Evolutionary conservation across 139 green algal species (phyloP).

Genomic region (Mychonastes homosphaera): DNA sequence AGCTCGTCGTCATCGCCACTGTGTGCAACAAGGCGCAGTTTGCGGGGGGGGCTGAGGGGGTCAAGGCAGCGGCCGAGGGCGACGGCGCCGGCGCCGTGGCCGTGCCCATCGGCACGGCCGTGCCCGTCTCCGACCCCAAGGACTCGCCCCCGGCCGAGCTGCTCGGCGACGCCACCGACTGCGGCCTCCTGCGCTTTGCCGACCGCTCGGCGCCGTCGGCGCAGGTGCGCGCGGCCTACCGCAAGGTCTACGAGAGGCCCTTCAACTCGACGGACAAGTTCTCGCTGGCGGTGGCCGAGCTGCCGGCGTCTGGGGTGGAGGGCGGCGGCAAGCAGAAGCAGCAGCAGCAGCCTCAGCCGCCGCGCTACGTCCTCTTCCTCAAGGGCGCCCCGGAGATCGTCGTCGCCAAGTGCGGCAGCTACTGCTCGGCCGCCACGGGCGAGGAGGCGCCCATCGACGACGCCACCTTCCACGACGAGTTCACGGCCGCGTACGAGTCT

Average conservation of each 20-base stretch:
- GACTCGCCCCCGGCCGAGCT: constrained; percentile 10
- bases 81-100: too few relatives aligned
- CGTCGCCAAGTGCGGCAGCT: constrained; percentile 32
- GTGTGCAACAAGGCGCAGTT: constrained; percentile 45
- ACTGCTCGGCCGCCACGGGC: too few relatives aligned
- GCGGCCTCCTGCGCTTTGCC: constrained; percentile 26
- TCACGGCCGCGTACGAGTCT: constrained; percentile 42
- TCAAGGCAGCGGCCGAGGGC: too few relatives aligned
- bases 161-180: constrained; percentile 30
- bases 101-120: constrained; percentile 7
- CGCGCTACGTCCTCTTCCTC: constrained; percentile 32
- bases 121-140: constrained; percentile 13
- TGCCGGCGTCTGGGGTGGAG: not conserved
- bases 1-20: constrained; percentile 36
- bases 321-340: not conserved
- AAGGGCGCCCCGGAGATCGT: constrained; percentile 53
- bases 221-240: constrained; percentile 22
- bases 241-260: constrained; percentile 67
- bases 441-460: too few relatives aligned
- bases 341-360: too few relatives aligned
- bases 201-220: constrained; percentile 15
- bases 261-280: constrained; percentile 91
- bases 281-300: too few relatives aligned
- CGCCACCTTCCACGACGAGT: too few relatives aligned
- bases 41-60: not conserved